Conservation (phyloP, 164 flowering plant genomes). For the Chimonanthus salicifolius region DNA sequence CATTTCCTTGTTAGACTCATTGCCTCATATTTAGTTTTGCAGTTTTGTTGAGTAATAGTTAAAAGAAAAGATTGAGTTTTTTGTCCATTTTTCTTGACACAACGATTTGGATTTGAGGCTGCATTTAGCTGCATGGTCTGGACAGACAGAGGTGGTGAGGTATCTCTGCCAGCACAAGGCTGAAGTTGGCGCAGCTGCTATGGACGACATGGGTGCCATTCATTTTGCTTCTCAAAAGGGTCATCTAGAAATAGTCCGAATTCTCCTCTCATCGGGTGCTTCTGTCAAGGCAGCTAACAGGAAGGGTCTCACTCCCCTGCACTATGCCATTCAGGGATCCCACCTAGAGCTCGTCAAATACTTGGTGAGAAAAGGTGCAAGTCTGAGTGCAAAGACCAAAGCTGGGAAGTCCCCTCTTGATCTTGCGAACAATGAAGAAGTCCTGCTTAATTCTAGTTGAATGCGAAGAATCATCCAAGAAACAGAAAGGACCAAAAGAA, state of each 20-base stretch:
- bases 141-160: constrained; percentile 63
- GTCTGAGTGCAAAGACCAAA: constrained; percentile 49
- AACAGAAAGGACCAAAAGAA: constrained; percentile 11
- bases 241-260: constrained; percentile 65
- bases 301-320: constrained; percentile 88
- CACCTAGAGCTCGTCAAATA: constrained; percentile 67
- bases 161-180: constrained; percentile 85
- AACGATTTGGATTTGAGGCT: constrained; percentile 36
- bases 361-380: constrained; percentile 71
- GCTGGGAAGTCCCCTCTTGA: constrained; percentile 82
- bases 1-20: too few relatives aligned
- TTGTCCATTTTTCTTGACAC: constrained; percentile 35
- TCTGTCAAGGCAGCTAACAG: constrained; percentile 69
- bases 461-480: constrained; percentile 24
- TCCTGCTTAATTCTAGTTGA: constrained; percentile 44
- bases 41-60: too few relatives aligned
- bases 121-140: constrained; percentile 97
- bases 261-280: constrained; percentile 58
- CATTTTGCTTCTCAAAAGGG: constrained; percentile 98
- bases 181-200: constrained; percentile 91
- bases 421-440: constrained; percentile 56
- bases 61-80: not conserved
- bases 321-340: constrained; percentile 88
- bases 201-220: constrained; percentile 96
- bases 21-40: too few relatives aligned